Evolutionary conservation across 306 rosid genomes (phyloP).

Genomic region (Heteromeles arbutifolia): DNA sequence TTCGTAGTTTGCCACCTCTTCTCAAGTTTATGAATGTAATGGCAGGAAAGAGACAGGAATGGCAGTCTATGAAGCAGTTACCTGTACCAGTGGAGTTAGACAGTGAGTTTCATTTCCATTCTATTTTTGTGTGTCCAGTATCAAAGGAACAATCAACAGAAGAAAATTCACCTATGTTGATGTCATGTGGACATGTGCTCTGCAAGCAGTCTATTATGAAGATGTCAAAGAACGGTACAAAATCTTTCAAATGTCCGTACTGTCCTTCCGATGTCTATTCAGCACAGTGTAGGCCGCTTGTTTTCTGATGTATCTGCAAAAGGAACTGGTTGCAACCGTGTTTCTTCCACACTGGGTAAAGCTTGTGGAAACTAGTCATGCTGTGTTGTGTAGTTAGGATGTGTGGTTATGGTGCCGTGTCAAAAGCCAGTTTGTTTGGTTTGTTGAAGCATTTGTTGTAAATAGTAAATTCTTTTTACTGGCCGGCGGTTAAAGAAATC

Average conservation of each 20-base stretch:
- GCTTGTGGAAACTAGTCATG: constrained; percentile 27
- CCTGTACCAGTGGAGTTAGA: constrained; percentile 81
- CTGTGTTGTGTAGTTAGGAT: constrained; percentile 19
- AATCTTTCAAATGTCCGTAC: constrained; percentile 75
- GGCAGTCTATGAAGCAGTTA: constrained; percentile 77
- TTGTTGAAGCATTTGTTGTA: constrained; percentile 36
- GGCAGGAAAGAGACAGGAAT: constrained; percentile 87
- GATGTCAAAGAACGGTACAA: constrained; percentile 85
- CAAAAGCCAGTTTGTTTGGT: constrained; percentile 26
- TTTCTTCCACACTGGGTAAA: constrained; percentile 25
- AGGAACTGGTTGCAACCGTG: constrained; percentile 16
- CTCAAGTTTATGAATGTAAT: constrained; percentile 75
- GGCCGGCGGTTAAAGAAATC: constrained; percentile 14
- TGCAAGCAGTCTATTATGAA: constrained; percentile 84
- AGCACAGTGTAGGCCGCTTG: constrained; percentile 47
- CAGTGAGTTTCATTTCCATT: constrained; percentile 78
- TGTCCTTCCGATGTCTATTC: constrained; percentile 72
- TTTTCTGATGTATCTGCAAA: constrained; percentile 34
- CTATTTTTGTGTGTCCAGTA: constrained; percentile 90
- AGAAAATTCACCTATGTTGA: constrained; percentile 86
- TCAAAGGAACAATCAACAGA: constrained; percentile 85
- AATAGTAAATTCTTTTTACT: constrained; percentile 49
- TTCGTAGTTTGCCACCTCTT: constrained; percentile 67
- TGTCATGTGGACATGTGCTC: constrained; percentile 91
- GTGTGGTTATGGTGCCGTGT: constrained; percentile 16